Base-by-base conservation (phyloP, 1,284 basidiomycete genomes). In the Pholiota adiposa region DNA sequence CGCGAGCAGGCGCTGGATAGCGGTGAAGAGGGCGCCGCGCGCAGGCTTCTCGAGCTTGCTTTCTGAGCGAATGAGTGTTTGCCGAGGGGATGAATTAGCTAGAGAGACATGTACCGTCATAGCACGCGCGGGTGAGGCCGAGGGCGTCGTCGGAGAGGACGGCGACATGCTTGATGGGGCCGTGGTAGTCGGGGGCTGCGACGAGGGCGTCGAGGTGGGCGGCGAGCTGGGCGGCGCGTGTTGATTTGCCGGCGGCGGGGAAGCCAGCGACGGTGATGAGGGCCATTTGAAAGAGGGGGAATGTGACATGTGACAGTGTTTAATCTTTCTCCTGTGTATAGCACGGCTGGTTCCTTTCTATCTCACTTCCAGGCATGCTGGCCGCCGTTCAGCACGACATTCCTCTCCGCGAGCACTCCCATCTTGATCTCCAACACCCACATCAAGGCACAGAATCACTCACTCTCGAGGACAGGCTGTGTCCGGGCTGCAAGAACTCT, bases 251-350 rank as follows among this genome's bases (percentile, higher is more conserved):
- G 43, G 91, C 90, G 67, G 83, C 89, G 0, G 97, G 96, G 74
- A 86, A 95, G 9, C 97, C 97, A n/a, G 92, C 87, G 41, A 98
- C 81, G 2, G 95, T 96, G 65, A 99, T 80, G 54, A 98, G 83
- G n/a, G 96, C 95, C 96, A 98, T n/a, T n/a, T 98, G 54, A 52
- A 36, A 46, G 54, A 44, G 60, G 61, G 56, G 54, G 31, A 41
- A 52, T 38, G 43, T 62, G 49, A 43, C 46, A n/a, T 33, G 62
- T 63, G 63, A 63, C 58, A 19, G 53, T 61, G 29, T 40, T 56
- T 65, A 51, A 55, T 44, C 49, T 60, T 46, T 51, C 29, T 25
- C 33, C 19, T 38, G 12, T 4, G 4, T n/a, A n/a, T 33, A 5
- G 31, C 31, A 33, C 31, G 58, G 61, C 61, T 66, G 59, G 58